A percentile compares a stretch with the other conserved stretches of the same genome.
phyloP scores from a whole-genome alignment of 306 rosid genomes.

The Castanopsis chinensis region DNA sequence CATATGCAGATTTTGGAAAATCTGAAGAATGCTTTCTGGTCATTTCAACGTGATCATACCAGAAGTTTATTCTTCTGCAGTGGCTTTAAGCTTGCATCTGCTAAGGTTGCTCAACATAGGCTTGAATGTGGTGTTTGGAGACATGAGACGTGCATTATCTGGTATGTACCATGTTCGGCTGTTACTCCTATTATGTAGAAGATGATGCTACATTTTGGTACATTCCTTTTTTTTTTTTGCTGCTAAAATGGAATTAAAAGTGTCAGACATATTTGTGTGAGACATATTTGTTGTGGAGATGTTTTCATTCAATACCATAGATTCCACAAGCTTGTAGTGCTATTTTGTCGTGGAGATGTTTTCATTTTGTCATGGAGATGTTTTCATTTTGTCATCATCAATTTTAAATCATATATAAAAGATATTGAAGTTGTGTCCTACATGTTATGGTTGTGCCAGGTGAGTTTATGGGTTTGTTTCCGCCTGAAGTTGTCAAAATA shows the following conservation, averaged over 20 bases:
- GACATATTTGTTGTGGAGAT: not conserved
- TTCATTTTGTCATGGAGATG: too few relatives aligned
- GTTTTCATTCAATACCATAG: not conserved
- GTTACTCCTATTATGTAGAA: not conserved
- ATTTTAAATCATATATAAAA: too few relatives aligned
- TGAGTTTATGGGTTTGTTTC: too few relatives aligned
- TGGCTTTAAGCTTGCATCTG: constrained; percentile 83
- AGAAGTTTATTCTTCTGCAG: constrained; percentile 75
- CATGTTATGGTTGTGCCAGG: too few relatives aligned
- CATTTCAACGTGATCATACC: constrained; percentile 67
- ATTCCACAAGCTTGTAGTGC: not conserved
- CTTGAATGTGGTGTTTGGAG: constrained; percentile 93
- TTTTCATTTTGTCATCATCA: too few relatives aligned
- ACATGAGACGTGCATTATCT: constrained; percentile 89
- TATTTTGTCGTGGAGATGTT: too few relatives aligned
- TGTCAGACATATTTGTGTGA: not conserved
- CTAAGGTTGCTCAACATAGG: constrained; percentile 92
- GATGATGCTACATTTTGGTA: not conserved
- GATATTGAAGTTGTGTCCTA: too few relatives aligned
- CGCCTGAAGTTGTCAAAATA: too few relatives aligned
- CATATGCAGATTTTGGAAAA: constrained; percentile 67
- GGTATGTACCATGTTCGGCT: constrained; percentile 39
- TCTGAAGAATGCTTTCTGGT: constrained; percentile 87
- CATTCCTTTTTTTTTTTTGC: constrained; percentile 4
- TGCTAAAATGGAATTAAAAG: constrained; percentile 1